phyloP scores from a whole-genome alignment of 305 asterid species.

The Fraxinus dipetala region DNA sequence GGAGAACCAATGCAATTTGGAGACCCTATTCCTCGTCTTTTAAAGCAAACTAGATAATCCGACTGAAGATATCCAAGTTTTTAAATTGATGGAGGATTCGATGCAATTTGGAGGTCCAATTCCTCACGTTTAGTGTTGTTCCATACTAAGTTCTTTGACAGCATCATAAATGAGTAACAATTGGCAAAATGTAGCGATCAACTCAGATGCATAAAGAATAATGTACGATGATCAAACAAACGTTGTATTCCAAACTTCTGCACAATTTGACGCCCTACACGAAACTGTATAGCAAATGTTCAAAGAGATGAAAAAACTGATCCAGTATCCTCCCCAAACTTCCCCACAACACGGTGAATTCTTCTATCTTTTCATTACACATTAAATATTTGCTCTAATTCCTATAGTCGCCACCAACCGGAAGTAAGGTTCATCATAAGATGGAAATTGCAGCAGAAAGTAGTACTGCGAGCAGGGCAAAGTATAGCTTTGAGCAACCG shows the following conservation, averaged over 20 bases:
- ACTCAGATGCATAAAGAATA: slow-evolving; percentile 22
- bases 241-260: slow-evolving; percentile 21
- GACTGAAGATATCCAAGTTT: neutral
- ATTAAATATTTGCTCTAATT: neutral
- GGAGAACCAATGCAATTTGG: too few species aligned
- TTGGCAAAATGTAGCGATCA: neutral
- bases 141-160: neutral
- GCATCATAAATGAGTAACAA: neutral
- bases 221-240: neutral
- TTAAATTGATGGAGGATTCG: neutral
- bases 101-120: neutral
- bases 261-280: slow-evolving; percentile 26
- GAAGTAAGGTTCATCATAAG: slow-evolving; percentile 14
- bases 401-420: neutral
- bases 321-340: neutral
- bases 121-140: neutral
- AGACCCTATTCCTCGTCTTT: too few species aligned
- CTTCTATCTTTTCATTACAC: neutral
- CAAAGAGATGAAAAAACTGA: neutral
- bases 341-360: slow-evolving; percentile 12
- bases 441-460: slow-evolving; percentile 25
- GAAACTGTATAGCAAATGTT: slow-evolving; percentile 1
- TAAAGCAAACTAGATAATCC: neutral
- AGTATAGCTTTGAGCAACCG: slow-evolving; percentile 29
- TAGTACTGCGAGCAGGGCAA: slow-evolving; percentile 25